A percentile compares a stretch with the other conserved stretches of the same genome.
Conservation (phyloP, 345 rosid genomes). For the Stellera chamaejasme region DNA sequence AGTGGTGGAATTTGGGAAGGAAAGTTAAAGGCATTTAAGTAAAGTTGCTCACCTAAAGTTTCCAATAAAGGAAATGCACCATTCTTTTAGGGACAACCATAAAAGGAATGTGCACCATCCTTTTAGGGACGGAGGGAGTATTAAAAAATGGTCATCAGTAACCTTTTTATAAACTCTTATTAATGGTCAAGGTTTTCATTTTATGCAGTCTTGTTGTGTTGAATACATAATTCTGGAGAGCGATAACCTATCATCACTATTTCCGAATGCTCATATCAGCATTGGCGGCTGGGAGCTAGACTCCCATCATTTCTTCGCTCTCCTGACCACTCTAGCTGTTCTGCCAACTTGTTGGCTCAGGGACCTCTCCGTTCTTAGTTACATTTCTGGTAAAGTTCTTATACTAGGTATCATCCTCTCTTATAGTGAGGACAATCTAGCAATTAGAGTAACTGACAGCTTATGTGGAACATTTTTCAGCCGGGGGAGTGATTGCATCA, state of each 20-base stretch:
- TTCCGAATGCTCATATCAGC: slow-evolving; percentile 68
- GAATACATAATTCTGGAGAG: slow-evolving; percentile 86
- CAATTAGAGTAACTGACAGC: slow-evolving; percentile 2
- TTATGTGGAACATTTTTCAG: slow-evolving; percentile 26
- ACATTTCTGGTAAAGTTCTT: slow-evolving; percentile 59
- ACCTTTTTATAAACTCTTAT: no score
- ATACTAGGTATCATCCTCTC: neutral
- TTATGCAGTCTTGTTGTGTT: slow-evolving; percentile 76
- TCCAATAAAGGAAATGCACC: no score
- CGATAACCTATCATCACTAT: slow-evolving; percentile 76
- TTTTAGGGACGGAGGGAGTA: no score
- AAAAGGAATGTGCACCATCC: no score
- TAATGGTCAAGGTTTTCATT: neutral
- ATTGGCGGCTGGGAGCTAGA: slow-evolving; percentile 48
- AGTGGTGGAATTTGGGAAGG: no score
- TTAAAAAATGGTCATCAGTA: no score
- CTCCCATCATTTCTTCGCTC: slow-evolving; percentile 60
- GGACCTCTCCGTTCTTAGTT: slow-evolving; percentile 79
- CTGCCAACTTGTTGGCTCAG: slow-evolving; percentile 94
- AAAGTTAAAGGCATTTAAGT: no score
- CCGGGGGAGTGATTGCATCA: slow-evolving; percentile 95
- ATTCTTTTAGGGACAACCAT: no score
- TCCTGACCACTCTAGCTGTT: slow-evolving; percentile 60
- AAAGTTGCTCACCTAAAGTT: no score
- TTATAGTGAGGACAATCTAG: neutral